These are phyloP conservation scores for Monilinia polystroma DNA, from an alignment of 2,329 filamentous ascomycete genomes.

Conservation along the genomic window DNA sequence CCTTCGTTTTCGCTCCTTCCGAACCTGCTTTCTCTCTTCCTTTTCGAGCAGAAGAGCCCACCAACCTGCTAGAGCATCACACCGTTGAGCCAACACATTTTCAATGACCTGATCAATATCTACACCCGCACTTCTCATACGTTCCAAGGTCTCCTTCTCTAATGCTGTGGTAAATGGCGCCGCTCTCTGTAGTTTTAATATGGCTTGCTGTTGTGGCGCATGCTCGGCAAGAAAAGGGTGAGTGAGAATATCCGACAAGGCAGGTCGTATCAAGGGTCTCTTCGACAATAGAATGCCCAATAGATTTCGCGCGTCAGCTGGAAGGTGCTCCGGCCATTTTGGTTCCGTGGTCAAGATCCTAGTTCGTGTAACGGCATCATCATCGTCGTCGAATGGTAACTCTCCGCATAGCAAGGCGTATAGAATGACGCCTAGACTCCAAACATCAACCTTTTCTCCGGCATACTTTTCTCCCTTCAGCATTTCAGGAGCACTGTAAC, in stretches of 20 bases:
- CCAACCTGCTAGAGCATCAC: constrained; percentile 90
- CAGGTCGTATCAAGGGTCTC: constrained; percentile 77
- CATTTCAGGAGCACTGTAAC: constrained; percentile 98
- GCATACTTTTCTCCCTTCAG: constrained; percentile 97
- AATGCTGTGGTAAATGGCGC: constrained; percentile 80
- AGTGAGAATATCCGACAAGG: constrained; percentile 78
- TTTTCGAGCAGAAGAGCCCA: constrained; percentile 95
- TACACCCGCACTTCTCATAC: constrained; percentile 91
- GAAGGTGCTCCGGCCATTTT: constrained; percentile 76
- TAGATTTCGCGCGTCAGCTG: constrained; percentile 73
- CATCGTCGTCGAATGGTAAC: constrained; percentile 93
- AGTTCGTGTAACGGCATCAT: constrained; percentile 80
- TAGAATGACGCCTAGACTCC: constrained; percentile 82
- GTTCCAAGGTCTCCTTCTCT: constrained; percentile 86
- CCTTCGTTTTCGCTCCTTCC: constrained; percentile 77
- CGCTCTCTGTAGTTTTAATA: constrained; percentile 77
- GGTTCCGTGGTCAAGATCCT: constrained; percentile 86
- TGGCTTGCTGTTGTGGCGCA: constrained; percentile 83
- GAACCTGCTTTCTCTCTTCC: constrained; percentile 80
- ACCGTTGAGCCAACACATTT: constrained; percentile 85
- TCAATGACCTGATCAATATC: constrained; percentile 94
- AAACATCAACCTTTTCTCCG: constrained; percentile 96
- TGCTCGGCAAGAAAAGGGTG: constrained; percentile 87
- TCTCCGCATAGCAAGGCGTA: constrained; percentile 81
- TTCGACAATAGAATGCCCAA: constrained; percentile 85